Evolutionary conservation across 2,329 filamentous ascomycete genomes (phyloP), one percentile per base, ranked within the genome.

Genomic region (Shiraia sp.): DNA sequence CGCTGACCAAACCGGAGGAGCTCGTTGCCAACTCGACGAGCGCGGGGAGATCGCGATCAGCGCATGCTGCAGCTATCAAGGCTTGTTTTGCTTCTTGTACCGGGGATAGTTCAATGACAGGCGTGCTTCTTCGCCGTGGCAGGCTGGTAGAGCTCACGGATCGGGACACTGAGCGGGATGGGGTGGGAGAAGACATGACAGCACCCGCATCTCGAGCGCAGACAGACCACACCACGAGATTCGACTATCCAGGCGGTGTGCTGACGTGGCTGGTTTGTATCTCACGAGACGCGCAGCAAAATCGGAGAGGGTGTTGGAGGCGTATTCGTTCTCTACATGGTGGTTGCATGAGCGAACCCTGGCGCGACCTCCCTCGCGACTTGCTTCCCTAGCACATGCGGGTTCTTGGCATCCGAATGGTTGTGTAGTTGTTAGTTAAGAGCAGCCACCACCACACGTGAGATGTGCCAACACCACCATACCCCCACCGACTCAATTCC

Each of bases 1-100:
- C 77, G 51, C 71, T 69, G 32, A 79, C 53, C 25, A 79, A 64
- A 38, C 77, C 77, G 34, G 68, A 63, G 33, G 60, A 41, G 34
- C 68, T 68, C n/a, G 71, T 71, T 4, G 76, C 74, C 13, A 77
- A 66, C 6, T 57, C 49, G 25, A 66, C 55, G 23, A 79, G 61
- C 30, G 64, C 53, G n/a, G 59, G 47, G 37, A 75, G 54, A 48
- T 77, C 64, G 28, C 53, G 52, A 41, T 66, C 55, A 9, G 59
- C 48, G 55, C 75, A 77, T 23, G 75, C 75, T 32, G 64, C 49
- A 25, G 62, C 50, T 45, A 79, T 74, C 27, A 55, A 45, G 17
- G 46, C 47, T 22, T 53, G 47, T 41, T 66, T 68, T 17, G 55
- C 55, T 38, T 56, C 49, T 22, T 62, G 60, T 14, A 55, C 53